Evolutionary conservation across 768 basidiomycete species (phyloP), one percentile per base, ranked within the genome.

Genomic region (Pulveroboletus ravenelii): DNA sequence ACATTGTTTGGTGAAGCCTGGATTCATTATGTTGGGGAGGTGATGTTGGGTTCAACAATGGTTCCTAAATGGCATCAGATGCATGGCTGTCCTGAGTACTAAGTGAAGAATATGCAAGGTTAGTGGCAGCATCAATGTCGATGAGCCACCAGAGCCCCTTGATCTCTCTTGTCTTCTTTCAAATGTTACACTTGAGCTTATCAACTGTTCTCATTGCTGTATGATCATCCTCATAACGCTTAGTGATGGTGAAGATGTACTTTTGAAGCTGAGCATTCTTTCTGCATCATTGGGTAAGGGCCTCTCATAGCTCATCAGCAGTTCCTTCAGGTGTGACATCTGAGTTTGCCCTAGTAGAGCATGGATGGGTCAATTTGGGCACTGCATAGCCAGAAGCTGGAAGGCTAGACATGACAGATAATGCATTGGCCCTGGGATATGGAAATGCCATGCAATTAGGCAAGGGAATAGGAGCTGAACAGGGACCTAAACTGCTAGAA

Each of bases 231-330:
- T 73, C 73, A 54, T 81, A 80, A 18, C 71, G 68, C 62, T 80
- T 79, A 32, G 74, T 77, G 43, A 80, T 67, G 48, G 74, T 75
- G 39, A 76, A 67, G 41, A 84, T 67, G 55, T 78, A 78, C 45
- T 72, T 68, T 35, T 78, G 73, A 10, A 83, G 75, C 42, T 79
- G 78, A 32, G 76, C 72, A 55, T 78, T 78, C 53, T 80, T 77
- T 48, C 71, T 67, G 48, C 72, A 74, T 45, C 81, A 78, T 30
- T 69, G 61, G 29, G 60, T 54, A n/a, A 85, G 71, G 23, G 77
- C 77, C 36, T 76, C 70, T 41, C 73, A 77, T 29, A 85, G 72
- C 51, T 83, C 74, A 2, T 78, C 78, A 5, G 66, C 50, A 5
- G 77, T 72, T 20, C 74, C 68, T 1, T 67, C 71, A n/a, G 53